Conservation (phyloP, 2,329 filamentous ascomycete species). For the Penicillium freii region DNA sequence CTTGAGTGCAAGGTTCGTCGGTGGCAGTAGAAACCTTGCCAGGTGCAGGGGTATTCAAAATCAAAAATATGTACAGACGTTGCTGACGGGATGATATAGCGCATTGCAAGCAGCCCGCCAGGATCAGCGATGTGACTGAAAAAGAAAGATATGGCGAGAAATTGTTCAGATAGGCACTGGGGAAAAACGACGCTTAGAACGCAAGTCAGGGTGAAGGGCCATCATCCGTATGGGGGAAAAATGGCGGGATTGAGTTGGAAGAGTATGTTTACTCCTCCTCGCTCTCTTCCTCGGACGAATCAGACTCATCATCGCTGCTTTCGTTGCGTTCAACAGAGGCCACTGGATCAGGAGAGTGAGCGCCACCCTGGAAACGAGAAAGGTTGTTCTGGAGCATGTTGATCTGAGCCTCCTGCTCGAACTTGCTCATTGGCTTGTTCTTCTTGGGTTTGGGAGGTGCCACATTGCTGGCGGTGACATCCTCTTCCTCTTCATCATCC, state of each 20-base stretch:
- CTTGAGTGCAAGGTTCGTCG: constrained; percentile 13
- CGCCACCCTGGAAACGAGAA: constrained; percentile 46
- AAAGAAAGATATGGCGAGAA: constrained; percentile 1
- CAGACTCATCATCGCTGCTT: constrained; percentile 48
- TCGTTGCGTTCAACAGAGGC: constrained; percentile 46
- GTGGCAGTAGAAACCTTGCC: constrained; percentile 7
- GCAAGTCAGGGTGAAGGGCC: constrained; percentile 20
- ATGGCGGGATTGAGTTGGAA: neutral
- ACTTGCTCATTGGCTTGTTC: constrained; percentile 54
- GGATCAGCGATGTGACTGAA: neutral
- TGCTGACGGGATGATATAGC: neutral
- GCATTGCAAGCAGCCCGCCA: neutral
- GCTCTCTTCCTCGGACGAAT: constrained; percentile 49
- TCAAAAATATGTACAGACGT: constrained; percentile 21
- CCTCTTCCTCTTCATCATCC: constrained; percentile 47
- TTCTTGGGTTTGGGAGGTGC: constrained; percentile 48
- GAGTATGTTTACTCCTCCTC: constrained; percentile 46
- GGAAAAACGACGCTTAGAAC: constrained; percentile 22
- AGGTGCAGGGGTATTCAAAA: constrained; percentile 13
- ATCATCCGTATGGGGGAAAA: constrained; percentile 1
- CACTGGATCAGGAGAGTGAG: constrained; percentile 44
- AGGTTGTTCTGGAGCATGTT: constrained; percentile 49
- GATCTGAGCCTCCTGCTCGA: constrained; percentile 51
- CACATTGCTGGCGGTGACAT: constrained; percentile 33
- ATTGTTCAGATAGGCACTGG: constrained; percentile 1